Percentiles rank a stretch among this genome's conserved stretches.
Conservation (phyloP, 2,329 filamentous ascomycete species). For the Monosporascus sp. region DNA sequence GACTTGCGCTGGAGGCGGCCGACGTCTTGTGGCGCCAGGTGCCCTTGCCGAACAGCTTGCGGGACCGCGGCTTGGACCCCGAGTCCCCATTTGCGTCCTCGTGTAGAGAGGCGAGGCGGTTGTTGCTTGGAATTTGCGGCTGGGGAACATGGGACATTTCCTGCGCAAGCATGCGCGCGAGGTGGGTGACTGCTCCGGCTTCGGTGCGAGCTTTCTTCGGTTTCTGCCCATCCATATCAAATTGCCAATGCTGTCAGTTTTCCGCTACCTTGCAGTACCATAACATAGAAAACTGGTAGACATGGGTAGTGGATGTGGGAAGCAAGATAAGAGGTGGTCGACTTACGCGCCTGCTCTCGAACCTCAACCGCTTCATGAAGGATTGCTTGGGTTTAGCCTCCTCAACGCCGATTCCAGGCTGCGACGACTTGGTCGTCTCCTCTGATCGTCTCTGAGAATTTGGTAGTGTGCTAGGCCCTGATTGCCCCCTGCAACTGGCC, state of each 20-base stretch:
- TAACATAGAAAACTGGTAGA: background rate
- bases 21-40: conserved; percentile 38
- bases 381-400: conserved; percentile 10
- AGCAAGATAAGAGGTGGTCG: background rate
- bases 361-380: conserved; percentile 10
- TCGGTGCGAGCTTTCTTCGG: background rate
- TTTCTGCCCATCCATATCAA: background rate
- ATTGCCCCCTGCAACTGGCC: background rate
- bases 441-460: background rate
- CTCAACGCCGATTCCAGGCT: background rate
- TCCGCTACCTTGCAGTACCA: background rate
- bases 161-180: background rate
- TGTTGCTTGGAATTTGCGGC: conserved; percentile 3
- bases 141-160: background rate
- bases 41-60: conserved; percentile 35
- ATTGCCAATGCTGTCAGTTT: background rate
- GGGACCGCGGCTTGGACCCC: conserved; percentile 20
- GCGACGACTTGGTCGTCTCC: background rate
- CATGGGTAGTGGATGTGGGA: background rate
- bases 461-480: background rate
- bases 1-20: conserved; percentile 31
- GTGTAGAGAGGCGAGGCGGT: conserved; percentile 20
- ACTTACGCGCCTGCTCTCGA: conserved; percentile 9
- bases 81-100: conserved; percentile 26
- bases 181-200: background rate